Evolutionary conservation across 495 filamentous ascomycete species (phyloP).

Genomic region (Penicillium malachiteum): DNA sequence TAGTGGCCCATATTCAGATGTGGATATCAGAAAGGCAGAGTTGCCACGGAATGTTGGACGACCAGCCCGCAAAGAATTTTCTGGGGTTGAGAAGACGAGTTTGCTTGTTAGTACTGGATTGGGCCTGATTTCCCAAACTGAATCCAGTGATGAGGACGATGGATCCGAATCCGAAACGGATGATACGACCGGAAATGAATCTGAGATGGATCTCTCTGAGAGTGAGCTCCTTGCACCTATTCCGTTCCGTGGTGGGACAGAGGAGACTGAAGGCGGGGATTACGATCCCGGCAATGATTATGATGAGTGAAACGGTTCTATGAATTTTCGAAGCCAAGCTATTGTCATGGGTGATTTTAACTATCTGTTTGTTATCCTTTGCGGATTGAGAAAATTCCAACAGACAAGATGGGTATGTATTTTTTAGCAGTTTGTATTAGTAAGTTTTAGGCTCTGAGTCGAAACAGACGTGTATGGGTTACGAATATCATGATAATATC

Average conservation of each 20-base stretch:
- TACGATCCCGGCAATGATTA: neutral
- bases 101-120: conserved; percentile 33
- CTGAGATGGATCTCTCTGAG: conserved; percentile 10
- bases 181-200: neutral
- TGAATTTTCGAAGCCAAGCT: too few species aligned
- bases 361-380: too few species aligned
- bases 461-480: too few species aligned
- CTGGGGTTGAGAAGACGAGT: conserved; percentile 34
- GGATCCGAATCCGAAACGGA: conserved; percentile 7
- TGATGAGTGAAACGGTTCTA: too few species aligned
- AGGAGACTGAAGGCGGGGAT: conserved; percentile 4
- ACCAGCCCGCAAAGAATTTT: conserved; percentile 25
- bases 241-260: conserved; percentile 6
- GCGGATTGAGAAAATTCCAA: too few species aligned
- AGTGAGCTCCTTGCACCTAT: conserved; percentile 3
- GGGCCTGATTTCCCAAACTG: neutral
- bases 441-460: too few species aligned
- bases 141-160: conserved; percentile 1
- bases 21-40: neutral
- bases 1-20: conserved; percentile 23
- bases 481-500: too few species aligned
- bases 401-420: too few species aligned
- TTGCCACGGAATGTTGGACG: conserved; percentile 15
- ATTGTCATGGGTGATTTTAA: too few species aligned
- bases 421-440: too few species aligned